These are phyloP conservation scores for Fusarium sp. DNA, from an alignment of 2,329 filamentous ascomycete genomes.

Conservation along the genomic window DNA sequence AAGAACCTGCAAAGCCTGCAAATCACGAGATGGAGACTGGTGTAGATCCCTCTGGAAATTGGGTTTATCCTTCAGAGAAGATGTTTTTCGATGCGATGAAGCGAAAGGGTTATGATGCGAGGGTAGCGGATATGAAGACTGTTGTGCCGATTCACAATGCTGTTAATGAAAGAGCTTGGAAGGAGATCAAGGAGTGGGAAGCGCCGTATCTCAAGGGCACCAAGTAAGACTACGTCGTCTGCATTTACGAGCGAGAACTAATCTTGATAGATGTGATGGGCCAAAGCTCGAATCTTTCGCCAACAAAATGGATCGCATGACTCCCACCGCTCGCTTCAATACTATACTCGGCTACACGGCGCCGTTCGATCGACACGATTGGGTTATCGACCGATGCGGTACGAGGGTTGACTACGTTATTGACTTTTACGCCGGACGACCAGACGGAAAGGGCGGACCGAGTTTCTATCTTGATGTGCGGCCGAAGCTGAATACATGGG, in stretches of 20 bases:
- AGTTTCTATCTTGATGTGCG: constrained; percentile 76
- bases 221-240: constrained; percentile 55
- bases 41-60: constrained; percentile 80
- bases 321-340: constrained; percentile 85
- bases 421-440: constrained; percentile 89
- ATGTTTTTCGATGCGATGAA: constrained; percentile 99
- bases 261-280: constrained; percentile 66
- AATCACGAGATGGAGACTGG: constrained; percentile 85
- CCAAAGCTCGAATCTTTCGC: constrained; percentile 86
- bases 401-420: constrained; percentile 92
- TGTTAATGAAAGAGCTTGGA: constrained; percentile 96
- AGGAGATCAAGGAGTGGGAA: constrained; percentile 92
- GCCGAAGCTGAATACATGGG: constrained; percentile 74
- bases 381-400: constrained; percentile 93
- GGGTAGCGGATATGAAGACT: constrained; percentile 81
- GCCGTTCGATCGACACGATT: constrained; percentile 97
- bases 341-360: constrained; percentile 86
- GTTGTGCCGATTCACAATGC: constrained; percentile 98
- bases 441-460: constrained; percentile 51
- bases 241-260: background rate
- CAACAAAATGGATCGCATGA: constrained; percentile 75
- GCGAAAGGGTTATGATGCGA: constrained; percentile 82
- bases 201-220: constrained; percentile 68
- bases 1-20: constrained; percentile 52
- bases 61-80: constrained; percentile 95